These are phyloP conservation scores for Myxozyma nipponensis DNA, from an alignment of 805 yeast genomes.

Conservation along the genomic window DNA sequence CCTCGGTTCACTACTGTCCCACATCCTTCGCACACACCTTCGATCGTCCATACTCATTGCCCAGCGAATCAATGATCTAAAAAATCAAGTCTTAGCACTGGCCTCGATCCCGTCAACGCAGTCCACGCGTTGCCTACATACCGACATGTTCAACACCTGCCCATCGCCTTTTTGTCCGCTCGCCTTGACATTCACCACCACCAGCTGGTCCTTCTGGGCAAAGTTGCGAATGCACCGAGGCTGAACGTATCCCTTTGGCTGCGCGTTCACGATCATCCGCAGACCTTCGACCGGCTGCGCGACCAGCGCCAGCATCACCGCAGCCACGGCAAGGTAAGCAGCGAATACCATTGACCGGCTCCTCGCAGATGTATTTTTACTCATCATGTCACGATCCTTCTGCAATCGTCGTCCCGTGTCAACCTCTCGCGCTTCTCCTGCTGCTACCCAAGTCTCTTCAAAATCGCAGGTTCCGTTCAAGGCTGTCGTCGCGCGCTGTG, in stretches of 20 bases:
- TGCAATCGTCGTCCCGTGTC: no score
- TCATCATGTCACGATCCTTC: no score
- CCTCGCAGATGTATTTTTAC: no score
- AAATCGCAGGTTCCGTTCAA: no score
- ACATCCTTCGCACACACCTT: slow-evolving; percentile 36
- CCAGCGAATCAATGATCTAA: slow-evolving; percentile 67
- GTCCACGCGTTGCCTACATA: slow-evolving; percentile 22
- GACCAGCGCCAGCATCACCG: background rate
- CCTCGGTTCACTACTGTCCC: background rate
- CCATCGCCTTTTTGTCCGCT: slow-evolving; percentile 83
- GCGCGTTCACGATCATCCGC: slow-evolving; percentile 24
- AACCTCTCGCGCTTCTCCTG: no score
- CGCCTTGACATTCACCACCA: slow-evolving; percentile 75
- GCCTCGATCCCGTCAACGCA: background rate
- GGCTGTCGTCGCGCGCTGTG: no score
- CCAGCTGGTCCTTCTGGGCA: slow-evolving; percentile 77
- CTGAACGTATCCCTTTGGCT: slow-evolving; percentile 23
- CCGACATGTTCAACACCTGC: slow-evolving; percentile 61
- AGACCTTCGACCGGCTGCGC: slow-evolving; percentile 18
- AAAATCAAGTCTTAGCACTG: background rate
- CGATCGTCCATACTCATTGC: slow-evolving; percentile 78
- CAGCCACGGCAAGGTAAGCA: background rate
- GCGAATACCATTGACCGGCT: no score
- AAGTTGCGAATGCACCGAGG: slow-evolving; percentile 92
- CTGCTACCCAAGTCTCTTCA: no score